phyloP scores from a whole-genome alignment of 768 basidiomycete genomes.

The Trametes elegans region DNA sequence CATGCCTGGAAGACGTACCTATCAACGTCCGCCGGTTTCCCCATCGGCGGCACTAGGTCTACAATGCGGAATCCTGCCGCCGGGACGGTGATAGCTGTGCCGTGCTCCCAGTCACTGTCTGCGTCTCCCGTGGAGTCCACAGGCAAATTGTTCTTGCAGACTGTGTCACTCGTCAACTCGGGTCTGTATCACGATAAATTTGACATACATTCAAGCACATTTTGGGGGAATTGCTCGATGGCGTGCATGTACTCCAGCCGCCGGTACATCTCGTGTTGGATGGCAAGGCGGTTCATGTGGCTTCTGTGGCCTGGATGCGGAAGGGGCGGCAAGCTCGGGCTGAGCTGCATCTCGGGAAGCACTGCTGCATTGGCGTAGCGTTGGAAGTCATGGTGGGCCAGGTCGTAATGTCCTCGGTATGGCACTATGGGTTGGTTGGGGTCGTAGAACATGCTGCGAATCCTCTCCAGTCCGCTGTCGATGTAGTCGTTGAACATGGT shows the following conservation, averaged over 20 bases:
- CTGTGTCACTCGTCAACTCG: constrained; percentile 25
- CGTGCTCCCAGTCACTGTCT: constrained; percentile 34
- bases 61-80: constrained; percentile 25
- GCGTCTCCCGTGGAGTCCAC: constrained; percentile 30
- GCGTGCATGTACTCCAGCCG: constrained; percentile 48
- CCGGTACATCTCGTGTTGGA: constrained; percentile 49
- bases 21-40: constrained; percentile 40
- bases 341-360: constrained; percentile 23
- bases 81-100: constrained; percentile 23
- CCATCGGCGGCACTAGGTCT: constrained; percentile 21
- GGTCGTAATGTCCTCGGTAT: background rate
- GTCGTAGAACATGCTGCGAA: background rate
- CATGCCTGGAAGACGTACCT: constrained; percentile 33
- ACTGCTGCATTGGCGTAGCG: constrained; percentile 2
- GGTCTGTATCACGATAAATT: background rate
- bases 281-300: constrained; percentile 39
- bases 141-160: constrained; percentile 38
- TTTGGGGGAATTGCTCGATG: constrained; percentile 33
- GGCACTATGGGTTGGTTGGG: background rate
- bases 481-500: background rate
- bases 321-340: constrained; percentile 3
- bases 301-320: constrained; percentile 36
- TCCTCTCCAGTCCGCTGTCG: background rate
- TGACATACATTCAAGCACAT: constrained; percentile 41
- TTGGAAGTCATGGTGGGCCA: constrained; percentile 5